Evolutionary conservation across 1,284 basidiomycete genomes (phyloP).

Genomic region (Ustilago esculenta): DNA sequence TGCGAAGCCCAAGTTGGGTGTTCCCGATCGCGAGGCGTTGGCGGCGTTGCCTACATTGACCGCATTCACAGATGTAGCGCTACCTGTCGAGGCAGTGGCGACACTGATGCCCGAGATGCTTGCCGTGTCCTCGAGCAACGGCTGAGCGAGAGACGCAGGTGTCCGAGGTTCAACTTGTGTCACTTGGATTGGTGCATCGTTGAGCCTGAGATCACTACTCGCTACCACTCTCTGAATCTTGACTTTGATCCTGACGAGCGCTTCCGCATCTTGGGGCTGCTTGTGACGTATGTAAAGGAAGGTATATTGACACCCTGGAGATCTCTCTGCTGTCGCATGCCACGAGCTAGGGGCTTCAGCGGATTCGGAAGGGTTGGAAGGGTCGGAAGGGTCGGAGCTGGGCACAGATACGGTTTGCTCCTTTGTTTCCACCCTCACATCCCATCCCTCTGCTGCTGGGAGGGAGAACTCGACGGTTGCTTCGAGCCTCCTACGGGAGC

Average conservation of each 20-base stretch:
- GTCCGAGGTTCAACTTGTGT: conserved; percentile 26
- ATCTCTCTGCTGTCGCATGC: conserved; percentile 68
- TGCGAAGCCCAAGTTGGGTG: conserved; percentile 36
- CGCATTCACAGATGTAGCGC: conserved; percentile 22
- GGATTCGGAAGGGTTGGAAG: conserved; percentile 52
- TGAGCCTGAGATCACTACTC: conserved; percentile 50
- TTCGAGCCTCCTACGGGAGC: conserved; percentile 75
- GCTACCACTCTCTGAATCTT: conserved; percentile 55
- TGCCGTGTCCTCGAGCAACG: conserved; percentile 47
- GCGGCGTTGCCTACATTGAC: conserved; percentile 12
- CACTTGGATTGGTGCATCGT: conserved; percentile 40
- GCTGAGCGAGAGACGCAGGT: conserved; percentile 21
- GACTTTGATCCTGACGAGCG: conserved; percentile 44
- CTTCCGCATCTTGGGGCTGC: conserved; percentile 31
- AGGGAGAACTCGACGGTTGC: conserved; percentile 82
- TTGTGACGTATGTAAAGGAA: conserved; percentile 33
- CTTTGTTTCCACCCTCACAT: conserved; percentile 74
- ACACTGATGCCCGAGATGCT: conserved; percentile 53
- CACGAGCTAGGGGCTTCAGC: conserved; percentile 77
- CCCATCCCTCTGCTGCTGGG: conserved; percentile 85
- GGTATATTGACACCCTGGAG: conserved; percentile 17
- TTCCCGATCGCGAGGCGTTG: conserved; percentile 73
- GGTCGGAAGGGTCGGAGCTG: background rate
- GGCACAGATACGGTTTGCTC: conserved; percentile 6
- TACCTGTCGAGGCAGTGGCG: conserved; percentile 42